phyloP scores from a whole-genome alignment of 345 rosid genomes.

The Eucalyptus polybractea region DNA sequence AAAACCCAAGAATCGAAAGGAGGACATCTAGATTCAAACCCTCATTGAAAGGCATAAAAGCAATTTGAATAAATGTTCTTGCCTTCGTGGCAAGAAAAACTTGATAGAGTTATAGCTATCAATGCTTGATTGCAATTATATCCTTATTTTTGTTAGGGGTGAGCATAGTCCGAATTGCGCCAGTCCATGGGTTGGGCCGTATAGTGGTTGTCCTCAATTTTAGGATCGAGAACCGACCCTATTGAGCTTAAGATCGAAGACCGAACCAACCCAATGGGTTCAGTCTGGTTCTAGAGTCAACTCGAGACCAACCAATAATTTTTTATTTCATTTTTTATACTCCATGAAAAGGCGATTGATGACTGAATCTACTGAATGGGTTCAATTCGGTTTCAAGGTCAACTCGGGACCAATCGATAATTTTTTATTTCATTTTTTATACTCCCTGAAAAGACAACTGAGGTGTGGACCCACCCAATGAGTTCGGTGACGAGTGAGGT shows the following conservation, averaged over 20 bases:
- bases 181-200: too few relatives aligned
- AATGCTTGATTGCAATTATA: not conserved
- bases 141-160: not conserved
- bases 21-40: not conserved
- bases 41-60: not conserved
- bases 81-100: not conserved
- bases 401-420: accelerated
- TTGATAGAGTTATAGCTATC: not conserved
- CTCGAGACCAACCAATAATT: too few relatives aligned
- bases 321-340: too few relatives aligned
- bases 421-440: too few relatives aligned
- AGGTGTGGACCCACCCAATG: accelerated
- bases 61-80: not conserved
- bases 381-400: accelerated
- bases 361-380: accelerated
- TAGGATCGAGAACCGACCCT: too few relatives aligned
- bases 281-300: accelerated
- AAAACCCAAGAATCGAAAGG: not conserved
- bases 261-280: too few relatives aligned
- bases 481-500: accelerated
- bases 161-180: accelerated
- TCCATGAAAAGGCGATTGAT: accelerated
- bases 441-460: accelerated
- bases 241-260: too few relatives aligned
- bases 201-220: accelerated